Conservation (phyloP, 768 basidiomycete genomes). For the Kwoniella sp. region DNA sequence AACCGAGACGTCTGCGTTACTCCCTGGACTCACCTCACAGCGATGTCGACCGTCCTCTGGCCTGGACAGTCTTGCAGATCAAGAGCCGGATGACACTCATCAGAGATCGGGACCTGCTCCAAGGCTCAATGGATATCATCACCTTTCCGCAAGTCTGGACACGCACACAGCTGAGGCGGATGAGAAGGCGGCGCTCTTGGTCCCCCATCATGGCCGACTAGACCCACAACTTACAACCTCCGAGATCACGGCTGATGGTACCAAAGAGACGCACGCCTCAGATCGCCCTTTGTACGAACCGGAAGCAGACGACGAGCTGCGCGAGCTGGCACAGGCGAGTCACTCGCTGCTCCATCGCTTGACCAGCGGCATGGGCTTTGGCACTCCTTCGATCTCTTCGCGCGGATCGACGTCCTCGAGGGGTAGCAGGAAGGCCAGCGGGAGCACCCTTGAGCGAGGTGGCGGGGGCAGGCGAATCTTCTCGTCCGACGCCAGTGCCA, state of each 20-base stretch:
- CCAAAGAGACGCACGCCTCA: not conserved
- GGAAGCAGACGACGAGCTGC: conserved; percentile 9
- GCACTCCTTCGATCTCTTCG: not conserved
- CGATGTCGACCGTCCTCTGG: too few species aligned
- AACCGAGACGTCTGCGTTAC: conserved; percentile 17
- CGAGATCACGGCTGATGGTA: too few species aligned
- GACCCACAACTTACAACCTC: too few species aligned
- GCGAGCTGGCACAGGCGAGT: conserved; percentile 6
- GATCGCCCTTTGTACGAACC: not conserved
- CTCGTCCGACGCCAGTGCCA: not conserved
- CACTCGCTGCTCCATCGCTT: conserved; percentile 18
- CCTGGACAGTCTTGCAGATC: too few species aligned
- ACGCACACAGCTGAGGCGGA: too few species aligned
- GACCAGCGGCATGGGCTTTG: conserved; percentile 10
- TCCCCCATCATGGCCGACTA: too few species aligned
- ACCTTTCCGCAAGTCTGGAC: too few species aligned
- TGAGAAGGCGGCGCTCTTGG: too few species aligned
- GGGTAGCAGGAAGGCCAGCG: conserved; percentile 8
- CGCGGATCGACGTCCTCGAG: too few species aligned
- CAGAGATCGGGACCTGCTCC: too few species aligned
- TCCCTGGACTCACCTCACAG: conserved; percentile 18
- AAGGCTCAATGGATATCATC: too few species aligned
- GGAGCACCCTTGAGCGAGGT: conserved; percentile 22
- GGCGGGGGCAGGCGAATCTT: conserved; percentile 4
- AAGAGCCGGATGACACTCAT: too few species aligned